A percentile compares a stretch with the other conserved stretches of the same genome.
Conservation (phyloP, 768 basidiomycete species). For the Leccinum disarticulatum region DNA sequence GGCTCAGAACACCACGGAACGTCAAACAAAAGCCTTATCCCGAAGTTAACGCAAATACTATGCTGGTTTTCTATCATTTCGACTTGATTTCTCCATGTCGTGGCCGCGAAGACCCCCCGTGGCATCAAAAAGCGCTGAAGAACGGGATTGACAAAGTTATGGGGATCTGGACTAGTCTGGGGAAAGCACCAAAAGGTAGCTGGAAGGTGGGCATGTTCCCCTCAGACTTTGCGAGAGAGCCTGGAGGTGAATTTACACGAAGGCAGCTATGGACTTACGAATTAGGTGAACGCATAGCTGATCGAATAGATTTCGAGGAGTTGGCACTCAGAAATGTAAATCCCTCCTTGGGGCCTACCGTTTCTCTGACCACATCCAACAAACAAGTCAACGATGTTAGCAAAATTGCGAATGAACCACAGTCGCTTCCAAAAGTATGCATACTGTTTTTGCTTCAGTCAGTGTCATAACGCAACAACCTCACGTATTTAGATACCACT, state of each 20-base stretch:
- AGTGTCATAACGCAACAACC: background rate
- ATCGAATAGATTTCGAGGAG: constrained; percentile 80
- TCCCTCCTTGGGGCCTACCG: constrained; percentile 61
- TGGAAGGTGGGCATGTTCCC: constrained; percentile 62
- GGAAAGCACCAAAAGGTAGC: constrained; percentile 58
- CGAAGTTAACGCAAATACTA: constrained; percentile 13
- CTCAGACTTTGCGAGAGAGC: constrained; percentile 6
- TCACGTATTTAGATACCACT: constrained; percentile 49
- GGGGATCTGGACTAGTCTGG: constrained; percentile 64
- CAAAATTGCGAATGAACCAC: constrained; percentile 7
- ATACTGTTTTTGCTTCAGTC: background rate
- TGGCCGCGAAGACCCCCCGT: constrained; percentile 34
- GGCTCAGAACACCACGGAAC: constrained; percentile 16
- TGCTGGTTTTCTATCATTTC: constrained; percentile 45
- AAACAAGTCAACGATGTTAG: constrained; percentile 18
- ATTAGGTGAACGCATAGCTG: constrained; percentile 65
- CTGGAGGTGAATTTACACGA: constrained; percentile 2
- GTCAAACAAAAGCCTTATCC: constrained; percentile 8
- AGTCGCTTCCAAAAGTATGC: constrained; percentile 15
- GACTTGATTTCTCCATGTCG: constrained; percentile 29
- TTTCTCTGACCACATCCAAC: constrained; percentile 29
- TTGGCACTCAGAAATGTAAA: constrained; percentile 71
- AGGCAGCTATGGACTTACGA: constrained; percentile 57
- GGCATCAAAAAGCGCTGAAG: constrained; percentile 33
- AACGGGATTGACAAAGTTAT: constrained; percentile 54